These are phyloP conservation scores for Aspergillus phoenicis DNA, from an alignment of 2,329 filamentous ascomycete genomes.

Conservation along the genomic window DNA sequence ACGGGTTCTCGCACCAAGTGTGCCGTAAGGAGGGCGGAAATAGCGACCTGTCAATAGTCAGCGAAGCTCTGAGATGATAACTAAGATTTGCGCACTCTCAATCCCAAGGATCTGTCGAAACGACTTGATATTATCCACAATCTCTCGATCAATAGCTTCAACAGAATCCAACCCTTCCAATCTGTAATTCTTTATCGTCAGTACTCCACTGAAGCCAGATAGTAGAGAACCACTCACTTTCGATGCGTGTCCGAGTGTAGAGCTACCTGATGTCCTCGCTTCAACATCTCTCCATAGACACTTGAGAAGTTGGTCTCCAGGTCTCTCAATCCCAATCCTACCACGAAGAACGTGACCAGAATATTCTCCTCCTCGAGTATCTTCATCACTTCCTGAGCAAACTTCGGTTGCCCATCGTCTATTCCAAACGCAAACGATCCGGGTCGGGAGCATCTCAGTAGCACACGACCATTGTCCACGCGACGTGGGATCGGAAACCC, in stretches of 20 bases:
- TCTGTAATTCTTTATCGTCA: slow-evolving; percentile 19
- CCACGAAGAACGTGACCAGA: slow-evolving; percentile 71
- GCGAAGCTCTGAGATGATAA: not conserved
- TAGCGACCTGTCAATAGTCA: slow-evolving; percentile 49
- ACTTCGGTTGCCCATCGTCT: slow-evolving; percentile 65
- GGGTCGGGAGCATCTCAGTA: slow-evolving; percentile 66
- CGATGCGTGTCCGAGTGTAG: slow-evolving; percentile 70
- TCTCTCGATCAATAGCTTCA: slow-evolving; percentile 42
- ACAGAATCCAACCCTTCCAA: slow-evolving; percentile 39
- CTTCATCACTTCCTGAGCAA: slow-evolving; percentile 62
- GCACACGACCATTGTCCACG: slow-evolving; percentile 61
- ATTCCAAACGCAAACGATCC: slow-evolving; percentile 74
- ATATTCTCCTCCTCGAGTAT: slow-evolving; percentile 64
- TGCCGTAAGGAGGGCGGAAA: slow-evolving; percentile 71
- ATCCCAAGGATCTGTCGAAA: slow-evolving; percentile 36
- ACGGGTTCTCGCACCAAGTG: slow-evolving; percentile 66
- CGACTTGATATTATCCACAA: slow-evolving; percentile 35
- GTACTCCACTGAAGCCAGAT: not conserved
- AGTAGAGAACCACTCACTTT: slow-evolving; percentile 41
- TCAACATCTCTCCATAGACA: slow-evolving; percentile 65
- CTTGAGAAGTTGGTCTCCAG: slow-evolving; percentile 61
- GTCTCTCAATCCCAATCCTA: slow-evolving; percentile 65
- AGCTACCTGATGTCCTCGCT: slow-evolving; percentile 67
- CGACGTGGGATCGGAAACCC: slow-evolving; percentile 60
- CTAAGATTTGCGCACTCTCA: slow-evolving; percentile 31